Percentiles rank a stretch among this genome's conserved stretches.
Evolutionary conservation across 1,139 yeast genomes (phyloP).

Genomic region (Pneumocystis canis): DNA sequence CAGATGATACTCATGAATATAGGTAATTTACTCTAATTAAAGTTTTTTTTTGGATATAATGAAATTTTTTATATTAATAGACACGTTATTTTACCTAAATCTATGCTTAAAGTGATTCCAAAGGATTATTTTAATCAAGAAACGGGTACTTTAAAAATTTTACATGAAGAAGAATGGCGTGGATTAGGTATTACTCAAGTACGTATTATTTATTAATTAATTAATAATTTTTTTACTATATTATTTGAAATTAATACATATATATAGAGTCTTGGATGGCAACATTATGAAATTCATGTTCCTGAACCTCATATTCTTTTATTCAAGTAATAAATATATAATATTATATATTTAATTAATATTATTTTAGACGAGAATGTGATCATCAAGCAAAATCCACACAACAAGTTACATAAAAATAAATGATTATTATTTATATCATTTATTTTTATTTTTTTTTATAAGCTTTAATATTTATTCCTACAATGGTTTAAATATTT

Average conservation of each 20-base stretch:
- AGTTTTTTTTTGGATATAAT: background rate
- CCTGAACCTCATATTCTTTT: conserved; percentile 95
- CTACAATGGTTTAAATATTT: background rate
- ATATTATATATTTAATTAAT: background rate
- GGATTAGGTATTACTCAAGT: conserved; percentile 89
- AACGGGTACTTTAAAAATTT: conserved; percentile 80
- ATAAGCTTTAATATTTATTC: too few species aligned
- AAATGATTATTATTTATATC: too few species aligned
- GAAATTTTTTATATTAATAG: conserved; percentile 25
- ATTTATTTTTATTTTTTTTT: too few species aligned
- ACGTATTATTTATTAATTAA: background rate
- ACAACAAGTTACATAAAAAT: background rate
- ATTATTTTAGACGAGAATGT: background rate
- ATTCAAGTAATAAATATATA: conserved; percentile 37
- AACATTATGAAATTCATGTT: conserved; percentile 91
- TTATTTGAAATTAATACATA: background rate
- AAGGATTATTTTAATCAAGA: conserved; percentile 89
- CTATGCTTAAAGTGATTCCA: conserved; percentile 91
- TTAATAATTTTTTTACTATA: too few species aligned
- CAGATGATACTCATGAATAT: conserved; percentile 75
- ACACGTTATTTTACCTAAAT: conserved; percentile 93
- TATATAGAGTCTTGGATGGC: conserved; percentile 73
- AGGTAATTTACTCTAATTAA: conserved; percentile 4
- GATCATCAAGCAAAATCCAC: background rate
- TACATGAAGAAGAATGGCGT: conserved; percentile 95